These are phyloP conservation scores for Tolypocladium sp. DNA, from an alignment of 2,329 filamentous ascomycete genomes.

Conservation along the genomic window DNA sequence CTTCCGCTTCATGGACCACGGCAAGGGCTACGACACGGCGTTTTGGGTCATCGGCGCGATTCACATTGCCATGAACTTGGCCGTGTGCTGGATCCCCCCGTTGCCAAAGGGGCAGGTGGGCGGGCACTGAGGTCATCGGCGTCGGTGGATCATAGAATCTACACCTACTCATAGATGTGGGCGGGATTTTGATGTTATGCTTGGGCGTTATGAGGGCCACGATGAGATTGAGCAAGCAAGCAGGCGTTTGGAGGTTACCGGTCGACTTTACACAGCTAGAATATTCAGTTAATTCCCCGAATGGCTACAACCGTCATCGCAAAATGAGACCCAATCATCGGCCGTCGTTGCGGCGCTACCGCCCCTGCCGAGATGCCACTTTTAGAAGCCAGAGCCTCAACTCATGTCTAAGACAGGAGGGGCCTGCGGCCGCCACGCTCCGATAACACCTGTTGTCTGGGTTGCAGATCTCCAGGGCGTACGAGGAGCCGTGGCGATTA, in stretches of 20 bases:
- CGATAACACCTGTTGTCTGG: neutral
- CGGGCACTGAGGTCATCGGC: constrained; percentile 9
- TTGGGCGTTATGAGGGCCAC: neutral
- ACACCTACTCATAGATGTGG: no score
- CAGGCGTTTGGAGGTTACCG: neutral
- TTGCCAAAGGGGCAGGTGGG: constrained; percentile 38
- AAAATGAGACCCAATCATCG: neutral
- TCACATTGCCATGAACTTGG: constrained; percentile 59
- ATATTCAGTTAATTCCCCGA: no score
- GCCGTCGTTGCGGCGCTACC: neutral
- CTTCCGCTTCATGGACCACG: constrained; percentile 61
- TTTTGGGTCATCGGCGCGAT: constrained; percentile 81
- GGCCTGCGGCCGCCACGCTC: neutral
- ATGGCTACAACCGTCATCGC: neutral
- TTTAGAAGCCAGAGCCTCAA: neutral
- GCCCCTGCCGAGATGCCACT: no score
- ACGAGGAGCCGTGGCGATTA: neutral
- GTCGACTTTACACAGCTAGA: neutral
- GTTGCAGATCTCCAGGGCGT: neutral
- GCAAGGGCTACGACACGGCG: constrained; percentile 55
- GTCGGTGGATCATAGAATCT: neutral
- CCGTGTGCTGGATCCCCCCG: constrained; percentile 46
- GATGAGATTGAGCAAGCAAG: neutral
- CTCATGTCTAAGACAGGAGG: neutral
- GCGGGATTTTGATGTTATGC: neutral